Evolutionary conservation across 345 rosid genomes (phyloP).

Genomic region (Populus deltoides): DNA sequence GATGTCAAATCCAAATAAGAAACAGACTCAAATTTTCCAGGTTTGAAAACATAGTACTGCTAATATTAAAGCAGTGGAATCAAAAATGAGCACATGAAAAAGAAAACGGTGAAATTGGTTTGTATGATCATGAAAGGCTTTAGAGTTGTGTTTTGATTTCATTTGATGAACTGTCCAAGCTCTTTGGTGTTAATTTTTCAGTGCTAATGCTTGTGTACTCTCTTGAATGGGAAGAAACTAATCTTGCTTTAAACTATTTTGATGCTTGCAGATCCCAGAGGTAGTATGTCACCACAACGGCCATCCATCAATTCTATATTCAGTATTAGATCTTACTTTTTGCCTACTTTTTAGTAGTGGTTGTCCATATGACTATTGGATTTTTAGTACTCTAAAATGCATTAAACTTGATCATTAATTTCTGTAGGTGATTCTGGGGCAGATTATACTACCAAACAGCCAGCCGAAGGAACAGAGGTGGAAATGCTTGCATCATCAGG

Average conservation of each 20-base stretch:
- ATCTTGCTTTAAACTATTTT: conserved; percentile 3
- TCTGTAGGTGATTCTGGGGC: conserved; percentile 54
- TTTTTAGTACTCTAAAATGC: conserved; percentile 1
- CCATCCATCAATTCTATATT: conserved; percentile 33
- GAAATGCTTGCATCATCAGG: conserved; percentile 63
- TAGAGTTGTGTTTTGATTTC: neutral
- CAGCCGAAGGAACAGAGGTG: conserved; percentile 48
- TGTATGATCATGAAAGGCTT: too few relatives aligned
- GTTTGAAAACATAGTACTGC: too few relatives aligned
- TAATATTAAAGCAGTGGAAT: too few relatives aligned
- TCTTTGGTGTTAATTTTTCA: neutral
- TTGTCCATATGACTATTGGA: neutral
- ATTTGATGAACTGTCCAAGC: neutral
- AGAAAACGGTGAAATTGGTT: too few relatives aligned
- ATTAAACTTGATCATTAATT: conserved; percentile 9
- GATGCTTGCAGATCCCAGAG: conserved; percentile 31
- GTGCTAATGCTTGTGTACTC: conserved; percentile 7
- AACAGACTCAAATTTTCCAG: neutral
- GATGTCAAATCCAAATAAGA: neutral
- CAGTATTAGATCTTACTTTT: conserved; percentile 21
- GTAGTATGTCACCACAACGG: conserved; percentile 34
- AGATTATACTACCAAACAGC: conserved; percentile 34
- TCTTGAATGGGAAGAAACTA: neutral
- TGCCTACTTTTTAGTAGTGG: neutral
- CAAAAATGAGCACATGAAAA: neutral